phyloP scores from a whole-genome alignment of 2,329 filamentous ascomycete species.

The Alternaria sp. region DNA sequence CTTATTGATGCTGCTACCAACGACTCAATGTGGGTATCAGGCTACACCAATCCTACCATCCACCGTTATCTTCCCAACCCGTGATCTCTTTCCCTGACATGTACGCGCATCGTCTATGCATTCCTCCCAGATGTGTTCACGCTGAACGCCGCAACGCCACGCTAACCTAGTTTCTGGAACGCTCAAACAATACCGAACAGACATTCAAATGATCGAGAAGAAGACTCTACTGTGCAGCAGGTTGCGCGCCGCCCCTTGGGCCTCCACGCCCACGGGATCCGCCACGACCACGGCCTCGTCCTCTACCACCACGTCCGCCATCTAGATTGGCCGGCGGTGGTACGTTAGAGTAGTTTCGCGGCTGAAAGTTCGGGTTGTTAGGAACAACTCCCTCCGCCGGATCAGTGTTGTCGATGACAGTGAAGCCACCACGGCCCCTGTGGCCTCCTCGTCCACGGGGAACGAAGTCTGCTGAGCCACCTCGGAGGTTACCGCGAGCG shows the following conservation, averaged over 20 bases:
- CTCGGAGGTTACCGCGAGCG: constrained; percentile 38
- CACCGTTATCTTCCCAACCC: neutral
- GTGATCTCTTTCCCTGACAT: neutral
- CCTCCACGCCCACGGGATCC: constrained; percentile 39
- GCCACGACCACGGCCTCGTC: constrained; percentile 41
- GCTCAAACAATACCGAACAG: neutral
- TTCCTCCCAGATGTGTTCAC: neutral
- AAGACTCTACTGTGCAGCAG: constrained; percentile 24
- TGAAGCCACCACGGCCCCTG: constrained; percentile 52
- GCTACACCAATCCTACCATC: neutral
- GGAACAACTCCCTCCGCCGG: constrained; percentile 60
- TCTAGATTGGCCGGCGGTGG: constrained; percentile 47
- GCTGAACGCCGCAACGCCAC: constrained; percentile 1
- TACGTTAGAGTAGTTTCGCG: constrained; percentile 52
- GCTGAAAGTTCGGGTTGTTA: constrained; percentile 63
- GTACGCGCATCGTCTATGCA: neutral
- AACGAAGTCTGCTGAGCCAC: constrained; percentile 37
- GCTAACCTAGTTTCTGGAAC: neutral
- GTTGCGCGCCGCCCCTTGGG: constrained; percentile 33
- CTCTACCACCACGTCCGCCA: constrained; percentile 35
- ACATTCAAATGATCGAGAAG: neutral
- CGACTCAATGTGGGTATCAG: neutral
- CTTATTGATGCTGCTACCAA: neutral
- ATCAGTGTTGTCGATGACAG: constrained; percentile 57
- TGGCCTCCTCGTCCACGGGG: constrained; percentile 50